Evolutionary conservation across 441 rosid genomes (phyloP).

Genomic region (Croton setiger): DNA sequence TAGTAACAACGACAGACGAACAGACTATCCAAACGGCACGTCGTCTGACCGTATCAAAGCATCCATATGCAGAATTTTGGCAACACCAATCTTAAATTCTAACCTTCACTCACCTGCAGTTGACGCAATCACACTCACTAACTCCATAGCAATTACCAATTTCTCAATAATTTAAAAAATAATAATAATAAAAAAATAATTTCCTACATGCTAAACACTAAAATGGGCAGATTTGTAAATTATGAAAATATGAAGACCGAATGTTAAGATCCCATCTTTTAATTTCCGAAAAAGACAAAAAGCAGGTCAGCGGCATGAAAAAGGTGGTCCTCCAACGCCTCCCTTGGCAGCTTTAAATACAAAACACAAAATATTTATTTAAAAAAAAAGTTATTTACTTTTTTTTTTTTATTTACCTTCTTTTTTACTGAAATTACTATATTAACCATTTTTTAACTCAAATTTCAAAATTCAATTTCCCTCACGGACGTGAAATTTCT

Average conservation of each 20-base stretch:
- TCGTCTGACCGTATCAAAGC: neutral
- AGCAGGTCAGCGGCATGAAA: slow-evolving; percentile 36
- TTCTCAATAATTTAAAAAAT: neutral
- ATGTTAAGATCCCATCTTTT: neutral
- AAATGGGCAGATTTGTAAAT: slow-evolving; percentile 30
- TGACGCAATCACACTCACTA: neutral
- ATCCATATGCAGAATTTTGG: neutral
- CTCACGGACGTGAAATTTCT: slow-evolving; percentile 66
- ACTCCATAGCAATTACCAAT: neutral
- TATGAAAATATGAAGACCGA: neutral
- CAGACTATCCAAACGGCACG: neutral
- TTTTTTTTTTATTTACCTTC: slow-evolving; percentile 16
- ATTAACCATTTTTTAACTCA: slow-evolving; percentile 23
- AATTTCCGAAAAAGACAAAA: slow-evolving; percentile 28
- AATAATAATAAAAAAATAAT: neutral
- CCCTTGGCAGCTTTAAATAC: slow-evolving; percentile 31
- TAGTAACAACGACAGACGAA: no score
- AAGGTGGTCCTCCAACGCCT: slow-evolving; percentile 25
- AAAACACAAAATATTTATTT: slow-evolving; percentile 9
- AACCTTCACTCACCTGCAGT: neutral
- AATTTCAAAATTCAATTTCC: slow-evolving; percentile 36
- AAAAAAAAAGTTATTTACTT: slow-evolving; percentile 5
- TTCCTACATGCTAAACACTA: no score
- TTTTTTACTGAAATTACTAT: slow-evolving; percentile 26
- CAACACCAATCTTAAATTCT: neutral